Percentiles rank a stretch among this genome's conserved stretches.
Conservation (phyloP, 768 basidiomycete species). For the Tricholoma hemisulphureum region DNA sequence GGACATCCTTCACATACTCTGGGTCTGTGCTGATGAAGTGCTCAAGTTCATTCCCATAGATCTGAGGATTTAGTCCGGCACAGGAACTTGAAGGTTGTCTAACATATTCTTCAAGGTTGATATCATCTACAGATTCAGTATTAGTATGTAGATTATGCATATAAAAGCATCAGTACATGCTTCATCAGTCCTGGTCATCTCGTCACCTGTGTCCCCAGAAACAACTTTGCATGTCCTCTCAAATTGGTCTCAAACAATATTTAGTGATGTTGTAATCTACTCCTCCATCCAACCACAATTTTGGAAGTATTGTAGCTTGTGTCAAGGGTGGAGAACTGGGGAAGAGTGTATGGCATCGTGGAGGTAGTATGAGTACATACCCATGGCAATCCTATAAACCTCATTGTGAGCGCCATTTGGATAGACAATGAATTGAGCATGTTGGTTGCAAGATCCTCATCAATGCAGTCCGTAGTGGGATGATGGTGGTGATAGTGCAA, state of each 20-base stretch:
- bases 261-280: slow-evolving; percentile 24
- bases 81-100: slow-evolving; percentile 17
- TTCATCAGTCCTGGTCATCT: background rate
- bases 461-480: slow-evolving; percentile 25
- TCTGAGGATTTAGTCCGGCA: slow-evolving; percentile 16
- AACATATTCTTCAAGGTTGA: no score
- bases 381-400: slow-evolving; percentile 27
- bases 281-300: slow-evolving; percentile 20
- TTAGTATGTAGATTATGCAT: background rate
- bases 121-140: background rate
- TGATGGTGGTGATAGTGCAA: slow-evolving; percentile 4
- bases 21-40: slow-evolving; percentile 27
- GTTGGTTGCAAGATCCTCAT: slow-evolving; percentile 12
- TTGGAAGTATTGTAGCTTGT: slow-evolving; percentile 35
- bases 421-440: slow-evolving; percentile 13
- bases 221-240: slow-evolving; percentile 1
- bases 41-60: slow-evolving; percentile 24
- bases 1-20: slow-evolving; percentile 21
- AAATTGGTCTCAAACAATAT: slow-evolving; percentile 19
- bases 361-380: slow-evolving; percentile 17
- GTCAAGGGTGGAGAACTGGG: slow-evolving; percentile 32
- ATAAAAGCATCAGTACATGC: background rate
- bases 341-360: background rate
- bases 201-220: background rate
- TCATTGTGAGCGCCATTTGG: slow-evolving; percentile 17